Base-by-base conservation (phyloP, 2,329 filamentous ascomycete genomes). In the Shiraia bambusicola region DNA sequence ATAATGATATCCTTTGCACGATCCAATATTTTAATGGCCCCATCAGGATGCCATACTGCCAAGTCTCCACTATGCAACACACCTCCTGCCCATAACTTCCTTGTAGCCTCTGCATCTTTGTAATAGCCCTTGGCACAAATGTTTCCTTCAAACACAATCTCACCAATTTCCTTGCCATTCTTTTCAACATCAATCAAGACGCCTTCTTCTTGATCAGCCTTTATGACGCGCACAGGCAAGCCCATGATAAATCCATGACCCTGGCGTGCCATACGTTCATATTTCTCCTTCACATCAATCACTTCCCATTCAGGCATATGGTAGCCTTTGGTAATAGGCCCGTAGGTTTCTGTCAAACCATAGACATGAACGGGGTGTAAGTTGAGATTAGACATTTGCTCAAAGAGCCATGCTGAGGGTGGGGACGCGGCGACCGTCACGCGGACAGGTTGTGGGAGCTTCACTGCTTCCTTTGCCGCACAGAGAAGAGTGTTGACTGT, bases 1-100 rank as follows among this genome's bases (percentile, higher is more conserved):
- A 98, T 98, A 61, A 98, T 98, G 38, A 98, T 96, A 65, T 98
- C 93, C 74, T 98, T 98, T 11, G 89, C 88, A 14, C 93, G 80
- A 70, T 98, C 93, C 44, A 94, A 75, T 50, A 98, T 95, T 73
- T 97, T 89, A 31, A 90, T 84, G 43, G 88, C 86, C 2, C 92
- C 91, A 65, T 97, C 93, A 0, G 86, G 79, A 71, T 96, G 88
- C 87, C 88, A 91, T 1, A 97, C 91, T 1, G 93, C 93, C 34
- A 98, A 70, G 67, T 98, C 93, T 0, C 93, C 93, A 12, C 87
- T 92, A 70, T 95, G 93, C 58, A 90, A 72, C 14, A 84, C 89
- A 3, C 91, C 91, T 6, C 93, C 93, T 0, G 82, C 83, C 67
- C 95, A 97, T 16, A 98, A 74, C 72, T 92, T 93, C 42, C 77